Base-by-base conservation (phyloP, 2,329 filamentous ascomycete species). In the Helotiales sp. region DNA sequence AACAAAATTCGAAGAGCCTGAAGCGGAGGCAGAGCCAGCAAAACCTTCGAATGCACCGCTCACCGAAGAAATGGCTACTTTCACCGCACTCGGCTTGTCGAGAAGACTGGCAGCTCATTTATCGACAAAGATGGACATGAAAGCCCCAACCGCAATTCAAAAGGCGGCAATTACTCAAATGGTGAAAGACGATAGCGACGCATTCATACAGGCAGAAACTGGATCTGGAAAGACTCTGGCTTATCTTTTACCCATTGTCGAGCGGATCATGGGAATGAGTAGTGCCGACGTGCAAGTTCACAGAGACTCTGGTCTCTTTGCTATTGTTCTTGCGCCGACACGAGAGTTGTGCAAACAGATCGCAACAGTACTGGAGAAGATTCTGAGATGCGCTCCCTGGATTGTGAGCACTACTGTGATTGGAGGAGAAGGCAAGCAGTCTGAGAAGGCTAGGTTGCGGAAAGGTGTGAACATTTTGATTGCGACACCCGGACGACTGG, bases 401-500 rank as follows among this genome's bases (percentile, higher is more conserved):
- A 89, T 99, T 30, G 95, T 98, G 1, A 92, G 93, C 24, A 96
- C 95, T 0, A 95, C 93, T 0, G 96, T 89, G 54, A 89, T 86
- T 65, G 88, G 86, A 77, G 89, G 88, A 65, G 89, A 89, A 79
- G 90, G 86, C 72, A 90, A 90, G 74, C 89, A 90, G 76, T 86
- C 92, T 0, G 96, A 97, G 79, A 99, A 97, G 80, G 93, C 94
- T n/a, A 86, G 96, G 55, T 81, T 99, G 73, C 86, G 96, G 68
- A 98, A 98, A 79, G 96, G 96, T 6, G 85, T 97, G 75, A 99
- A 98, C 80, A 97, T 99, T 54, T 82, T 99, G 40, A 93, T 99
- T 49, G 96, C 96, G 2, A 99, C 96, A 0, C 96, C 96, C 0
- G 96, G 96, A 75, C 88, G 96, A 69, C 82, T 99, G 66, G 91